Evolutionary conservation across 352 stramenopile species (phyloP), one percentile per base, ranked within the genome.

Genomic region (Phytopythium litorale): DNA sequence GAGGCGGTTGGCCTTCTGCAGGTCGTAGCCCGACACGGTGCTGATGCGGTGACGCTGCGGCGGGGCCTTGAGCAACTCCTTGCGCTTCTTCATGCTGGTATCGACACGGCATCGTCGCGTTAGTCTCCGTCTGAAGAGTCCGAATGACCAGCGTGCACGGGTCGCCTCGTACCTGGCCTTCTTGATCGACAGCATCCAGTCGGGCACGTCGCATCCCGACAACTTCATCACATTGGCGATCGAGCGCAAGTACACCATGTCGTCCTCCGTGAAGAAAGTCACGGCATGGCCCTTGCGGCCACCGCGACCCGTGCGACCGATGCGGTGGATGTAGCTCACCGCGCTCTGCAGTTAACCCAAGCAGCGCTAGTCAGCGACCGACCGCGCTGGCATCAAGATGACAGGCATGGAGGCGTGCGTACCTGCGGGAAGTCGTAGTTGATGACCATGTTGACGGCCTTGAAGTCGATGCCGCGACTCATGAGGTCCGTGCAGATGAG

Each of bases 401-500:
- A 4, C 13, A 56, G 21, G 23, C 3, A 53, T 16, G 13, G 42
- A 12, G 42, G 18, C 42, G 16, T 45, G 12, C 59, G 43, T 70
- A 85, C 78, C 74, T 95, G 91, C 11, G 98, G 97, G 65, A 99
- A 98, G 77, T 99, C 97, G 70, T 99, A 99, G 76, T 99, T 99
- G 72, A 99, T 98, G 9, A 99, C 97, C 87, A 98, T 98, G 65
- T 99, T 99, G 7, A 99, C 96, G 19, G 93, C 97, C 76, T 98
- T 98, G 70, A 99, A 99, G 81, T 99, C 97, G 66, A 99, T 98
- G 68, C 98, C 98, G 66, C 98, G 84, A 28, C 90, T 97, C 73
- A 99, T 98, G 9, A 99, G 75, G 70, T 99, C 98, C n/a, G 98
- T 99, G 59, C 94, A 98, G 61, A 99, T 99, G 30, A 99, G 82